Base-by-base conservation (phyloP, 2,329 filamentous ascomycete species). In the Epichloe gansuensis region DNA sequence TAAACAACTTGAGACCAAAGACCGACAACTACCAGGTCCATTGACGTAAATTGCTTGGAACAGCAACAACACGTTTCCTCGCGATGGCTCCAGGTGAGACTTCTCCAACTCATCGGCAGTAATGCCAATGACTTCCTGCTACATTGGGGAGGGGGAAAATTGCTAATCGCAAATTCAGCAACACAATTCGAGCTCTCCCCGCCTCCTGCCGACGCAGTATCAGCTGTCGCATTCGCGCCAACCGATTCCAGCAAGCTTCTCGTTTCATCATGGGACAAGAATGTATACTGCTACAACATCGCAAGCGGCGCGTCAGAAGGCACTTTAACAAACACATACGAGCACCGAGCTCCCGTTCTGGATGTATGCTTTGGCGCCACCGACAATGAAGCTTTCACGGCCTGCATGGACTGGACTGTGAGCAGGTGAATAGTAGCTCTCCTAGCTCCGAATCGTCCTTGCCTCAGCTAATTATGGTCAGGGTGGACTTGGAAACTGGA, bases 241-340 rank as follows among this genome's bases (percentile, higher is more conserved):
- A 73, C 77, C 56, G 82, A 83, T n/a, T 78, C 84, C 3, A 81
- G 77, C 51, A 85, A 83, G 60, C 78, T 98, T 39, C 80, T 94
- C n/a, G 91, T 91, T 61, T 86, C 91, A 11, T 95, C 90, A 52
- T 98, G 93, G 93, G 91, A 97, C 71, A 88, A 84, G 69, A 82
- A 88, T 66, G 82, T 95, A 52, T 95, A 96, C 69, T 76, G 91
- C 50, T 97, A 97, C 75, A 88, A 95, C 64, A 78, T 85, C 54
- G 72, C 74, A 17, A 75, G 78, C 57, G 75, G 78, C 46, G 66
- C 69, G 21, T 83, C 82, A 6, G 79, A 78, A 52, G 58, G 63
- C 25, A 65, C 61, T 44, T 75, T 94, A 34, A 63, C 91, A 35
- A 78, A 81, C 58, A 88, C 84, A 58, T 89, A 85, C 63, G 84